Evolutionary conservation across 768 basidiomycete species (phyloP).

Genomic region (Steccherinum ochraceum): DNA sequence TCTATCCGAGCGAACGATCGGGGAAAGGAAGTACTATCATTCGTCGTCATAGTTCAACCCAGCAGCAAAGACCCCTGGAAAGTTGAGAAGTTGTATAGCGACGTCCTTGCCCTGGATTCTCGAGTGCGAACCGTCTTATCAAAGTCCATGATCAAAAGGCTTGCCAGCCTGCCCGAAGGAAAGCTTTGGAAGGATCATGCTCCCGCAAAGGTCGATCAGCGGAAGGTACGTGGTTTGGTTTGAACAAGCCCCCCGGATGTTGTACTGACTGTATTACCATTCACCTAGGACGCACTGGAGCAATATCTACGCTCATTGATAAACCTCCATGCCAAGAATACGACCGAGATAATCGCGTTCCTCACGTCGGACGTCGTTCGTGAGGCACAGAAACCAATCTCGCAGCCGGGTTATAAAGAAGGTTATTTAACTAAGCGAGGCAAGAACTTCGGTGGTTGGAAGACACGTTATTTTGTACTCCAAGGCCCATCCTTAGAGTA

Average conservation of each 20-base stretch:
- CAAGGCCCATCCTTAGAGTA: conserved; percentile 90
- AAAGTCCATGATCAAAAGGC: conserved; percentile 69
- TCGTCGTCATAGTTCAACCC: conserved; percentile 72
- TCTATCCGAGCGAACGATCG: conserved; percentile 85
- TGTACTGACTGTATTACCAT: too few species aligned
- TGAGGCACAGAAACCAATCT: conserved; percentile 67
- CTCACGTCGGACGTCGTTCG: conserved; percentile 85
- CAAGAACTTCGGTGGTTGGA: conserved; percentile 98
- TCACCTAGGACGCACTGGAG: conserved; percentile 77
- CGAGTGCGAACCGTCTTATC: conserved; percentile 53
- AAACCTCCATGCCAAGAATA: conserved; percentile 76
- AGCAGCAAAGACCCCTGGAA: conserved; percentile 71
- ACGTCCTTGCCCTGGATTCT: conserved; percentile 84
- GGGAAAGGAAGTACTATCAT: conserved; percentile 89
- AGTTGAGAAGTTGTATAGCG: conserved; percentile 91
- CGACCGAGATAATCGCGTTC: conserved; percentile 87
- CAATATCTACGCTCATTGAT: conserved; percentile 82
- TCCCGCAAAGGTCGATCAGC: conserved; percentile 92
- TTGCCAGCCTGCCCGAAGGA: conserved; percentile 81
- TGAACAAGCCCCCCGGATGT: too few species aligned
- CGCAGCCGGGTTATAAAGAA: conserved; percentile 83
- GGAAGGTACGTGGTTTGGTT: conserved; percentile 63
- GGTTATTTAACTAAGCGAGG: conserved; percentile 95
- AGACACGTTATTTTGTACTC: conserved; percentile 91
- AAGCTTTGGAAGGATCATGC: conserved; percentile 96